Evolutionary conservation across 2,329 filamentous ascomycete species (phyloP), one percentile per base, ranked within the genome.

Genomic region (Diplodia sapinea): DNA sequence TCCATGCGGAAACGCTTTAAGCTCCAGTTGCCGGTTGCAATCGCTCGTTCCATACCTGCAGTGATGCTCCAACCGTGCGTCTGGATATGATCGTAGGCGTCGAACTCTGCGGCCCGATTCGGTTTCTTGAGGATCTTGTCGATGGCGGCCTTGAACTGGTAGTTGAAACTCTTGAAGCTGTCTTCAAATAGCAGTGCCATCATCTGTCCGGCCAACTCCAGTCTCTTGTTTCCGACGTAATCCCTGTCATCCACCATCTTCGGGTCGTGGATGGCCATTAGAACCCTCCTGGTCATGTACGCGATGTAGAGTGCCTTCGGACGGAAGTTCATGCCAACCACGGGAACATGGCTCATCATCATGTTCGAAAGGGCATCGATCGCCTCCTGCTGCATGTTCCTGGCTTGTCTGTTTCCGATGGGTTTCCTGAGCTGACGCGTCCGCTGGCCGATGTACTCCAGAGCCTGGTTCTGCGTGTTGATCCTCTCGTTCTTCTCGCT

Each of bases 1-100:
- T 98, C 96, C 95, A 99, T 99, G 79, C 94, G 93, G 83, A 99
- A 99, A 77, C 96, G 93, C 80, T 97, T 97, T 72, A 99, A 86
- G 70, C 87, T 97, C 95, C 95, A 99, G 76, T 99, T 99, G 23
- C 95, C 95, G 0, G 95, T 98, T 65, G 96, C 94, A 68, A 99
- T 97, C 8, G 95, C 94, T 69, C 96, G 89, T 78, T 97, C 96
- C 86, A 99, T 93, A 13, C 95, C 95, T 72, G 91, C 86, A 0
- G 94, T 96, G 72, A 99, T 98, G 73, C 90, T 89, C 72, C 91
- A 91, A 66, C 92, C 91, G 72, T 95, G 91, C 56, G 92, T 91
- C 72, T 89, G 90, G 73, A 99, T 91, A 74, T 96, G 90, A 49
- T 91, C 88, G 70, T 91, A 89, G 3, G 94, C 93, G 76, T 99